Evolutionary conservation across 345 rosid species (phyloP), one percentile per base, ranked within the genome.

Genomic region (Hirschfeldia incana): DNA sequence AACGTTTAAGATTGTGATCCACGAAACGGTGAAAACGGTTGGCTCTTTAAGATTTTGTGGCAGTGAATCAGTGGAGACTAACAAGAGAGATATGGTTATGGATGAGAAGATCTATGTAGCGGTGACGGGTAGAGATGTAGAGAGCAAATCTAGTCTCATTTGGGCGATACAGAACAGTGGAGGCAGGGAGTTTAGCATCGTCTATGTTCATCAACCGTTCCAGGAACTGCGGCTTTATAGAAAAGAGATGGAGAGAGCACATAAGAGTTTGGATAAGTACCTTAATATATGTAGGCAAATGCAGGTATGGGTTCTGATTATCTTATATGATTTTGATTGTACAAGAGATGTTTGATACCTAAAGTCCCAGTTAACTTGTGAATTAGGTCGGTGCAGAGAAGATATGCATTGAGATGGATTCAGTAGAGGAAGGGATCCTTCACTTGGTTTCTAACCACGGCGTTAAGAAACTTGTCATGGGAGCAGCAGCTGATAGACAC

Each of bases 401-500:
- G 73, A 69, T 77, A 10, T 72, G 2, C 57, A 74, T 71, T 36
- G 98, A 88, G 71, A 83, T 55, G 74, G 89, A 84, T 36, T 74
- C 81, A 68, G 73, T 89, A 12, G 95, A 88, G 77, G 79, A 87
- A 75, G 98, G 98, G 6, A 86, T 93, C 68, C 72, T 91, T 16
- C 83, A 87, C 36, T 77, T 91, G 15, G 81, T 93, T 42, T 76
- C 83, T 15, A 53, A 34, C 62, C 65, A 82, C 67, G 84, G 91
- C 27, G 84, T 93, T 30, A 83, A 46, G 80, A 85, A 87, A 84
- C 91, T 93, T 65, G 94, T 89, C 21, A 91, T 93, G 93, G 98
- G 98, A 80, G 92, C 91, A 78, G 97, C 97, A 76, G 86, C 90
- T n/a, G 88, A 89, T 81, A 89, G 72, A 75, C 85, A 86, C 69